These are phyloP conservation scores for Colletotrichum tanaceti DNA, from an alignment of 2,329 filamentous ascomycete genomes.

Conservation along the genomic window DNA sequence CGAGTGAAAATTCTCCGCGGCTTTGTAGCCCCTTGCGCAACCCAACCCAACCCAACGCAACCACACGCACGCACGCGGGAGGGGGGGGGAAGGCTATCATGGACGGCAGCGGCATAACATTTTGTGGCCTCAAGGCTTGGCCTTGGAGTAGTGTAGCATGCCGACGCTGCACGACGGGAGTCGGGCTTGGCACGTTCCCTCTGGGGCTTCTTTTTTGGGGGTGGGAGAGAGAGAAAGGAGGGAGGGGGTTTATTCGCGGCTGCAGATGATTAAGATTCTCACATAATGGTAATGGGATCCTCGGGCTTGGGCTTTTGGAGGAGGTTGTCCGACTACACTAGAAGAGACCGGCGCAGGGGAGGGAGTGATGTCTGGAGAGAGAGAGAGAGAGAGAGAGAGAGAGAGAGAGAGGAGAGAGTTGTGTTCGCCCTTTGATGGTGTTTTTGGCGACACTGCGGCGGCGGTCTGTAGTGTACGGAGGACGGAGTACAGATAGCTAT, in stretches of 20 bases:
- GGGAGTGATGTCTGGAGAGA: too few species aligned
- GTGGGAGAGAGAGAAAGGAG: background rate
- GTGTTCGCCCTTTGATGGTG: constrained; percentile 12
- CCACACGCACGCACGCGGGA: background rate
- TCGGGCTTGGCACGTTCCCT: constrained; percentile 27
- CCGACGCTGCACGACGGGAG: constrained; percentile 24
- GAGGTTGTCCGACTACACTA: constrained; percentile 15
- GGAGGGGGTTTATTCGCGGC: constrained; percentile 9
- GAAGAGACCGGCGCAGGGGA: constrained; percentile 14
- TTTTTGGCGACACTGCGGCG: constrained; percentile 4
- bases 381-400: too few species aligned
- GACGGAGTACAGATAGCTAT: too few species aligned
- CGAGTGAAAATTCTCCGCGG: background rate
- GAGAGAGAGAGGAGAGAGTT: too few species aligned
- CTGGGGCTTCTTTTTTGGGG: constrained; percentile 23
- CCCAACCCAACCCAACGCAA: background rate
- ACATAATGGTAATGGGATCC: background rate
- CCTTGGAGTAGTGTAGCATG: constrained; percentile 9
- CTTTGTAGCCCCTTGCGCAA: background rate
- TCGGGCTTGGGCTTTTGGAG: background rate
- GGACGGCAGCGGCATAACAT: background rate
- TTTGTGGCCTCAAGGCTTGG: constrained; percentile 14
- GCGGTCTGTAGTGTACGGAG: too few species aligned
- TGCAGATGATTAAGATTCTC: constrained; percentile 13
- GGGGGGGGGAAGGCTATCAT: too few species aligned